These are phyloP conservation scores for Trichoderma sp. DNA, from an alignment of 2,329 filamentous ascomycete genomes.

Conservation along the genomic window DNA sequence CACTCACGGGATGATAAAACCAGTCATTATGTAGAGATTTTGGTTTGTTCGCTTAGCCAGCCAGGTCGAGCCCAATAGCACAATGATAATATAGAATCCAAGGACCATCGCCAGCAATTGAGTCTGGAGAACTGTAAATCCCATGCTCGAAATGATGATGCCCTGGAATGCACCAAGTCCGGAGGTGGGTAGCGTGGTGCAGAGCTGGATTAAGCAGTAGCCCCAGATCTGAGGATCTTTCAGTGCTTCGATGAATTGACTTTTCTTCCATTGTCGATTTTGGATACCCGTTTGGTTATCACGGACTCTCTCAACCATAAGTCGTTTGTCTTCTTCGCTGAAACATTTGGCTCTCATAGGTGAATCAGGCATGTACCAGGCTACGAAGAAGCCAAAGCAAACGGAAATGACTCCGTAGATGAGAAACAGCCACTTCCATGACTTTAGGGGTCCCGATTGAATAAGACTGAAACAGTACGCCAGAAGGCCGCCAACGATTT, in stretches of 20 bases:
- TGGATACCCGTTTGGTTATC: conserved; percentile 13
- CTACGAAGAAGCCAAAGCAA: conserved; percentile 3
- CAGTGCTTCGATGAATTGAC: conserved; percentile 7
- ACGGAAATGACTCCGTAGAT: conserved; percentile 1
- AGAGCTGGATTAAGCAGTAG: conserved; percentile 3
- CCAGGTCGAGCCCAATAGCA: not conserved
- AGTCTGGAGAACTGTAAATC: conserved; percentile 8
- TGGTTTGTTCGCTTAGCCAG: not conserved
- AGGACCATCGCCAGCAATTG: conserved; percentile 9
- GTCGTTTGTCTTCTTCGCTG: conserved; percentile 7
- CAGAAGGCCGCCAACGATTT: conserved; percentile 14
- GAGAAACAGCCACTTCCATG: conserved; percentile 8
- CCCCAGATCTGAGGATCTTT: conserved; percentile 14
- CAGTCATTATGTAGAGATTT: conserved; percentile 5
- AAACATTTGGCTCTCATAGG: conserved; percentile 14
- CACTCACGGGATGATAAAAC: conserved; percentile 2
- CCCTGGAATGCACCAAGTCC: conserved; percentile 14
- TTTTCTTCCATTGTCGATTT: conserved; percentile 10
- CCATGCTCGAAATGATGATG: conserved; percentile 4
- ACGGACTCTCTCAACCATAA: conserved; percentile 16
- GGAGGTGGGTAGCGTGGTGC: conserved; percentile 6
- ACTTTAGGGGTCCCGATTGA: not conserved
- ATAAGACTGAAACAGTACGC: conserved; percentile 13
- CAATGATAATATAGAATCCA: conserved; percentile 9
- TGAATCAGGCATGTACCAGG: conserved; percentile 11